A percentile compares a stretch with the other conserved stretches of the same genome.
phyloP scores from a whole-genome alignment of 106 monocot genomes.

The Ottelia alismoides region DNA sequence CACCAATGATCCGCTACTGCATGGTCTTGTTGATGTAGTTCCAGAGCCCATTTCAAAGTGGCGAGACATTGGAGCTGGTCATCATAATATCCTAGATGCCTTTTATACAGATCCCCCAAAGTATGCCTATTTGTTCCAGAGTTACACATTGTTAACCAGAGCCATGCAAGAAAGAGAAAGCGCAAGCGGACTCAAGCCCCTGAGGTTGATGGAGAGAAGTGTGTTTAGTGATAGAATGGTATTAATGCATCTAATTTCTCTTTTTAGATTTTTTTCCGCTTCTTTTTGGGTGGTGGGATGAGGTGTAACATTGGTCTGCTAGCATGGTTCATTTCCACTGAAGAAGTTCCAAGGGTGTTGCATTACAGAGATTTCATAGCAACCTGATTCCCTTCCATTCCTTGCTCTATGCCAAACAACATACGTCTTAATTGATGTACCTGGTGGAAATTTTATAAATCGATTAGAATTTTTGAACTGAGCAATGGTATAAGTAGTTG shows the following conservation, averaged over 20 bases:
- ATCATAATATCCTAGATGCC: constrained; percentile 80
- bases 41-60: constrained; percentile 81
- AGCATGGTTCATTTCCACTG: too few relatives aligned
- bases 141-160: constrained; percentile 87
- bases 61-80: constrained; percentile 85
- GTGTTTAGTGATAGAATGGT: constrained; percentile 95
- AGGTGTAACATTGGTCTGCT: too few relatives aligned
- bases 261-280: background rate
- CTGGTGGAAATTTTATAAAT: too few relatives aligned
- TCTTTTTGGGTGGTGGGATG: too few relatives aligned
- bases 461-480: too few relatives aligned
- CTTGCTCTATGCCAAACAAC: too few relatives aligned
- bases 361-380: too few relatives aligned
- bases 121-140: constrained; percentile 93
- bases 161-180: constrained; percentile 89
- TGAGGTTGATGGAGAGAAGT: constrained; percentile 85
- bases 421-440: too few relatives aligned
- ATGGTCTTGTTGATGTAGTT: constrained; percentile 84
- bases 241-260: background rate
- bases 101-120: constrained; percentile 83
- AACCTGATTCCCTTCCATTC: too few relatives aligned
- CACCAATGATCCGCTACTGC: constrained; percentile 60
- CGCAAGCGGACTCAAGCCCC: constrained; percentile 58
- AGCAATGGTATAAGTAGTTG: too few relatives aligned
- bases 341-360: too few relatives aligned